Conservation (phyloP, 2,329 filamentous ascomycete species). For the Botrytis sinoallii region DNA sequence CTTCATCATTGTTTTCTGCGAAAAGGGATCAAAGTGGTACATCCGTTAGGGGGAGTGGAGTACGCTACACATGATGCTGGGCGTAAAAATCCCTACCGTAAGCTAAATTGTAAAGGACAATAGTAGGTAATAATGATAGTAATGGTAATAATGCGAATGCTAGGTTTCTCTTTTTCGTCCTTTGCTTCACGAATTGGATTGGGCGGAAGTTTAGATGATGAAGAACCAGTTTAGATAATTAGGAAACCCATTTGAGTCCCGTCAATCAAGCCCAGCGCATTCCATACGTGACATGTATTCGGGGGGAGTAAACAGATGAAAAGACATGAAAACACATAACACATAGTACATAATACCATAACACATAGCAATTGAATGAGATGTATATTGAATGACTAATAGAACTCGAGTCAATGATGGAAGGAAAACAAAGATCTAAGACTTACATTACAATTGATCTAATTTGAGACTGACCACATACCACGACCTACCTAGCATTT, state of each 20-base stretch:
- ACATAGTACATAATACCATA: not conserved
- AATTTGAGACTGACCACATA: not conserved
- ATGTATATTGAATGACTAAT: not conserved
- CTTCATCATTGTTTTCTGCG: not conserved
- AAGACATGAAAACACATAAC: not conserved
- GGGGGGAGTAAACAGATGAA: not conserved
- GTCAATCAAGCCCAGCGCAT: not conserved
- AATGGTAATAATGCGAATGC: not conserved
- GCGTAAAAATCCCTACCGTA: not conserved
- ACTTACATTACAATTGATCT: not conserved
- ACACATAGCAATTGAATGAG: not conserved
- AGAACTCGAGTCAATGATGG: not conserved
- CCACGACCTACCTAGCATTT: not conserved
- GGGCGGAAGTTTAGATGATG: not conserved
- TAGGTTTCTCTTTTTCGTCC: not conserved
- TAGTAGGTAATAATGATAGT: not conserved
- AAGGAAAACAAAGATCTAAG: not conserved
- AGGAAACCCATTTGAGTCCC: not conserved
- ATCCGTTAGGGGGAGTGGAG: not conserved
- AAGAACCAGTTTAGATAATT: not conserved
- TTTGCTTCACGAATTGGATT: not conserved
- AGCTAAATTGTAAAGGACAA: not conserved
- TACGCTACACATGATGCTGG: not conserved
- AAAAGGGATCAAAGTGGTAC: constrained; percentile 1
- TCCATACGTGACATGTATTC: not conserved